phyloP scores from a whole-genome alignment of 2,329 filamentous ascomycete genomes.

The Fusarium miscanthi region DNA sequence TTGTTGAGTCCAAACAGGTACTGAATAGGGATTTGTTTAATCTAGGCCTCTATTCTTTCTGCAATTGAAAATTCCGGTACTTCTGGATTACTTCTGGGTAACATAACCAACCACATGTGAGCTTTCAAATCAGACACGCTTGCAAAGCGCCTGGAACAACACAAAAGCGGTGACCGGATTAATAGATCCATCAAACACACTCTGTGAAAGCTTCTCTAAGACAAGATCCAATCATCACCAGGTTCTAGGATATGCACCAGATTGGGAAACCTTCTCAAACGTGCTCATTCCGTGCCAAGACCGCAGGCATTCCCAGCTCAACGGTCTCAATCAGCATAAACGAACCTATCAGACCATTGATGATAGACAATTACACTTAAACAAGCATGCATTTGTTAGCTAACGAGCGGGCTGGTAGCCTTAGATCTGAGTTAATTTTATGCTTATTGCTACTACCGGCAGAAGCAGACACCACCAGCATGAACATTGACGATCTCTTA shows the following conservation, averaged over 20 bases:
- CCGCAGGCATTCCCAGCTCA: neutral
- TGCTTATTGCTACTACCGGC: neutral
- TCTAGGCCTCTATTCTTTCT: too few relatives aligned
- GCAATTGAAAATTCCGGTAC: neutral
- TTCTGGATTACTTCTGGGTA: neutral
- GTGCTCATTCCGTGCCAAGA: conserved; percentile 15
- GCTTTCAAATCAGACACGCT: fast-evolving
- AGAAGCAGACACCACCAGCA: neutral
- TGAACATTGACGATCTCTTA: neutral
- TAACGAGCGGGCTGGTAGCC: neutral
- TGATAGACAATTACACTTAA: neutral
- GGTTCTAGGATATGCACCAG: neutral
- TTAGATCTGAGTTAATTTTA: conserved; percentile 11
- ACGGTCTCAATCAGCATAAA: neutral
- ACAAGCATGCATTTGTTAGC: neutral
- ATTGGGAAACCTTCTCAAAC: conserved; percentile 20
- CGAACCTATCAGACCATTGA: neutral
- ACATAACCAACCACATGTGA: neutral
- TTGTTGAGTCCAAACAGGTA: fast-evolving
- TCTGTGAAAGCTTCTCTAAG: neutral
- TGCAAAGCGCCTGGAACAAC: neutral
- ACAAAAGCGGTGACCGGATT: neutral
- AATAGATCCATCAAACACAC: neutral
- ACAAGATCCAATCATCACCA: neutral
- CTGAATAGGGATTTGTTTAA: neutral